Percentiles rank a stretch among this genome's conserved stretches.
Evolutionary conservation across 495 filamentous ascomycete species (phyloP).

Genomic region (Penicillium paradoxum): DNA sequence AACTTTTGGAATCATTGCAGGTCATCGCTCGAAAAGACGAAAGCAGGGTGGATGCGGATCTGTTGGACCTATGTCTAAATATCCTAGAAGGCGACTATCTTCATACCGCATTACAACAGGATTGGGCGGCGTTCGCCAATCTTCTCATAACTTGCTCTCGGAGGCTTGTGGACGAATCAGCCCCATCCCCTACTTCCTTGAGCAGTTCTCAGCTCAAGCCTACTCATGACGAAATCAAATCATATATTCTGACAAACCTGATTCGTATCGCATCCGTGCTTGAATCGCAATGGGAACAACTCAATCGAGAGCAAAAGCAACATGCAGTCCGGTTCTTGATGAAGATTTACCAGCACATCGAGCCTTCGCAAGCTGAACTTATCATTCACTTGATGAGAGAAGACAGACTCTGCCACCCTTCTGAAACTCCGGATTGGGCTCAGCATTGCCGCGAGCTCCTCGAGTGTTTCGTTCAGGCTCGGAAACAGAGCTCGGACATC

Average conservation of each 20-base stretch:
- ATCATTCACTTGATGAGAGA: constrained; percentile 35
- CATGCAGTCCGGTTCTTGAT: constrained; percentile 36
- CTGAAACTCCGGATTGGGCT: constrained; percentile 61
- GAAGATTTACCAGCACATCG: constrained; percentile 35
- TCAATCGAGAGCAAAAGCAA: constrained; percentile 35
- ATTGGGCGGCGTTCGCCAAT: constrained; percentile 32
- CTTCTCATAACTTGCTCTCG: constrained; percentile 65
- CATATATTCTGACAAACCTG: constrained; percentile 36
- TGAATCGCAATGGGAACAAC: constrained; percentile 40
- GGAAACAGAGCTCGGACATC: constrained; percentile 57
- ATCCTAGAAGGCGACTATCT: constrained; percentile 38
- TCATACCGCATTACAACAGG: constrained; percentile 28
- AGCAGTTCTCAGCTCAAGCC: constrained; percentile 23
- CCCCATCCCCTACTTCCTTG: constrained; percentile 12
- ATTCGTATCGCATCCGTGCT: constrained; percentile 37
- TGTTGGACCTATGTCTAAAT: constrained; percentile 45
- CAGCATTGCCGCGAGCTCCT: constrained; percentile 57
- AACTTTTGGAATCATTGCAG: constrained; percentile 52
- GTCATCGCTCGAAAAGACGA: constrained; percentile 50
- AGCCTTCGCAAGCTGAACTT: constrained; percentile 41
- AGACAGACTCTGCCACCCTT: constrained; percentile 59
- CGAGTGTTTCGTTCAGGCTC: constrained; percentile 60
- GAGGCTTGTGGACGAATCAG: constrained; percentile 39
- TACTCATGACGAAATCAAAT: constrained; percentile 33
- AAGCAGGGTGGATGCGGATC: constrained; percentile 51